Evolutionary conservation across 208 protist genomes (phyloP), one percentile per base, ranked within the genome.

Genomic region (Crithidia acanthocephali): DNA sequence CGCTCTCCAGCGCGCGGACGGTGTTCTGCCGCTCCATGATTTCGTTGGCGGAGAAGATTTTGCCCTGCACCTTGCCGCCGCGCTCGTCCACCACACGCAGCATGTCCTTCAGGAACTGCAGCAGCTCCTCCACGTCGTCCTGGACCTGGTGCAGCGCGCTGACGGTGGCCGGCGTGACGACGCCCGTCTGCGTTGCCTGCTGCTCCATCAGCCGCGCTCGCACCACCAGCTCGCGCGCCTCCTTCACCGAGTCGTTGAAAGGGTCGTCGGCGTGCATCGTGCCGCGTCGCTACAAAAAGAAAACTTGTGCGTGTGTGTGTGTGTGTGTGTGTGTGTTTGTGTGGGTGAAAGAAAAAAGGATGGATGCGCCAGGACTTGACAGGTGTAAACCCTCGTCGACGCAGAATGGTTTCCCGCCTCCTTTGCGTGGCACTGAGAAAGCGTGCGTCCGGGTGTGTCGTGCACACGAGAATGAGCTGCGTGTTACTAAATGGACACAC

Each of bases 1-100:
- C 84, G 10, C 58, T 52, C 52, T 93, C 81, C 18, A 95, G 81
- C 15, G 66, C 51, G n/a, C 84, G 79, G 52, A 95, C 72, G 4
- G 85, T 80, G 35, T 83, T 83, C 66, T 95, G 90, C 40, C 90
- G 83, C 28, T 87, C 76, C 68, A 95, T 69, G n/a, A 95, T 80
- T 63, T 95, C 90, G 48, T 95, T 95, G 6, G 87, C 90, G 13
- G 90, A 88, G 78, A 95, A 90, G 0, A 93, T 71, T 42, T 86
- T 84, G 0, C 85, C 87, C 13, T 89, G 77, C 61, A 95, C 78
- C 48, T 76, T 85, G 18, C 90, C 87, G 47, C 89, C 89, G 8
- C 79, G 64, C 23, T 87, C 75, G 50, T 93, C 84, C 32, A 96
- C 84, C 18, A 85, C 78, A 13, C 76, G 81, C 9, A 92, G 63